phyloP scores from a whole-genome alignment of 495 filamentous ascomycete genomes.

The Aspergillus hancockii region DNA sequence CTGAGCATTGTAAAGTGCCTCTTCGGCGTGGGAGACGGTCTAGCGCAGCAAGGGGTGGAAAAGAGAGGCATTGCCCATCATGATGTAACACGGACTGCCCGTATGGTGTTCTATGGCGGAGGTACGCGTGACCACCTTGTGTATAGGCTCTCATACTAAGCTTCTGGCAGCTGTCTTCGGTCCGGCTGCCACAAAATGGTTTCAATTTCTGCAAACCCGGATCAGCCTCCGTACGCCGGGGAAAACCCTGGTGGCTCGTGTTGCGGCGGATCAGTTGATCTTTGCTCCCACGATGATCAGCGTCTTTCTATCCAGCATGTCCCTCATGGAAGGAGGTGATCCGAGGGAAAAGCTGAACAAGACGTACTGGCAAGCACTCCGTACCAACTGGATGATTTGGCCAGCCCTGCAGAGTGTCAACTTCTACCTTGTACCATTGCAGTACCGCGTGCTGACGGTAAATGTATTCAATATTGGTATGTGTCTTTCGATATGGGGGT shows the following conservation, averaged over 20 bases:
- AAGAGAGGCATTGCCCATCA: constrained; percentile 1
- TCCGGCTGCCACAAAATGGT: neutral
- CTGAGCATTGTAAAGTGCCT: neutral
- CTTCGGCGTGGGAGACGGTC: constrained; percentile 7
- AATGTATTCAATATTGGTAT: constrained; percentile 6
- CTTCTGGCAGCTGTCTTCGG: neutral
- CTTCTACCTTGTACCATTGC: neutral
- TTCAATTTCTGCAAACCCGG: neutral
- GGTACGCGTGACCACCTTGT: neutral
- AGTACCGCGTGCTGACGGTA: neutral
- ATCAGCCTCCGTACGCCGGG: neutral
- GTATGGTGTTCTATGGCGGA: constrained; percentile 7
- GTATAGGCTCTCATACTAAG: neutral
- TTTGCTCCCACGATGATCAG: neutral
- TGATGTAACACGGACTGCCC: constrained; percentile 7
- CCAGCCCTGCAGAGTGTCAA: neutral
- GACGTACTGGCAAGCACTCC: neutral
- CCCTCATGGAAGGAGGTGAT: neutral
- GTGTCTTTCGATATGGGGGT: neutral
- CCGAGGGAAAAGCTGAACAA: neutral
- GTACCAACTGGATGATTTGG: constrained; percentile 1
- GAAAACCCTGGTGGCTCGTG: neutral
- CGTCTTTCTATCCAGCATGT: neutral
- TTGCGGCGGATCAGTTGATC: neutral
- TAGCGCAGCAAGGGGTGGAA: constrained; percentile 6